Base-by-base conservation (phyloP, 345 rosid genomes). In the Eutrema japonicum region DNA sequence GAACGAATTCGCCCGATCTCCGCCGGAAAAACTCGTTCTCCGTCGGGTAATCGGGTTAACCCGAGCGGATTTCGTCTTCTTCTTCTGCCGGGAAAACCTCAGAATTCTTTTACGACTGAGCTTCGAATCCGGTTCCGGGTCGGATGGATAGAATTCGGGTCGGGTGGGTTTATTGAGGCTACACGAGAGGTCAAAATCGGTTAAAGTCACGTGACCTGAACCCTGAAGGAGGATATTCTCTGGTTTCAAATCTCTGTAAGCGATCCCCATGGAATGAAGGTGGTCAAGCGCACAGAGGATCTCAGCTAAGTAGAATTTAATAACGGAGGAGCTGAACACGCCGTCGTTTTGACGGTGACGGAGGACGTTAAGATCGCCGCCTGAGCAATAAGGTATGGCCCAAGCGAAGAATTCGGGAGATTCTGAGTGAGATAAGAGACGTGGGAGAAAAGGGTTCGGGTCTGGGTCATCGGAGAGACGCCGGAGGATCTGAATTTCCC, bases 161-260 rank as follows among this genome's bases (percentile, higher is more conserved):
- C 53, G 64, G 47, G 83, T 70, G 26, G 75, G 77, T 42, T 72
- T 83, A 5, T 13, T 73, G 10, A 95, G 80, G 7, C 70, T 78
- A n/a, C 94, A 85, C 1, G 96, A 95, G 65, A 95, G 97, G 78
- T 95, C 99, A 77, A 95, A 95, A 79, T 95, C 99, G 32, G 99
- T 90, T 73, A 95, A 84, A 42, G 91, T 92, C 38, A 88, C 87
- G 84, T 95, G 99, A 74, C 99, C 99, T 6, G 96, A 82, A 29
- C 71, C 81, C 79, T 88, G 99, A 41, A 95, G 70, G 49, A 95
- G 84, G 27, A 92, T 74, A 75, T 95, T 95, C 72, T 95, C 99
- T 0, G 99, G 99, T 84, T 95, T 95, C 56, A 95, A 78, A 74
- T 95, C 99, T 37, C 97, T 81, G 74, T 87, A 95, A 33, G 77